Base-by-base conservation (phyloP, 495 filamentous ascomycete genomes). In the Daldinia childiae region DNA sequence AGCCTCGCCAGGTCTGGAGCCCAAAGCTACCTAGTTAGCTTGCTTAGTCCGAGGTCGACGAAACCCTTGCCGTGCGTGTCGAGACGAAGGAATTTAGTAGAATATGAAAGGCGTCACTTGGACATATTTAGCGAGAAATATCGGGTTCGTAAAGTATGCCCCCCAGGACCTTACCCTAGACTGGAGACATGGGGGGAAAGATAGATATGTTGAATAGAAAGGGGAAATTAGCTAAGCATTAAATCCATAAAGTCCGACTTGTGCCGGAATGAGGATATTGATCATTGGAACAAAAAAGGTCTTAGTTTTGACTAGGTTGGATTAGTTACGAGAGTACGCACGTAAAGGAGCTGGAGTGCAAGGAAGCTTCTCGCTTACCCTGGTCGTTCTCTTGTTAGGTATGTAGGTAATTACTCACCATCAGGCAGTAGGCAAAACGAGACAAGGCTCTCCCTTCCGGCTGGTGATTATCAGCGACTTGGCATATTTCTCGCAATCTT, bases 171-270 rank as follows among this genome's bases (percentile, higher is more conserved):
- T 27, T 27, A 21, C 6, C 43, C 43, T 19, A 19, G 43, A 17
- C 6, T 45, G 32, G 32, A 45, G 43, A 24, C 17, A 48, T 30
- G 29, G 51, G 30, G 29, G 54, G 27, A 1, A 32, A 17, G 15
- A 3, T 34, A 34, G 0, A 12, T 14, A 36, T 6, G 4, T 36
- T 55, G 19, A 32, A n/a, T 14, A n/a, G 58, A 38, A 64, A 34
- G 17, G 34, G 68, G 39, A 51, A 61, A 39, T 57, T 12, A 54
- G 50, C 12, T 14, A 9, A 24, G 15, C 19, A 54, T 69, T 70
- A 62, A 62, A 51, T 19, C 43, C 32, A n/a, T 62, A 62, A 63
- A 51, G 34, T 72, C 57, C 68, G 68, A 62, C 34, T 19, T 32
- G 15, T 29, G 24, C 43, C 59, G 62, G 56, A 68, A 62, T 66